Percentiles rank a stretch among this genome's conserved stretches.
These are phyloP conservation scores for Graphilbum sp. DNA, from an alignment of 2,329 filamentous ascomycete genomes.

Conservation along the genomic window DNA sequence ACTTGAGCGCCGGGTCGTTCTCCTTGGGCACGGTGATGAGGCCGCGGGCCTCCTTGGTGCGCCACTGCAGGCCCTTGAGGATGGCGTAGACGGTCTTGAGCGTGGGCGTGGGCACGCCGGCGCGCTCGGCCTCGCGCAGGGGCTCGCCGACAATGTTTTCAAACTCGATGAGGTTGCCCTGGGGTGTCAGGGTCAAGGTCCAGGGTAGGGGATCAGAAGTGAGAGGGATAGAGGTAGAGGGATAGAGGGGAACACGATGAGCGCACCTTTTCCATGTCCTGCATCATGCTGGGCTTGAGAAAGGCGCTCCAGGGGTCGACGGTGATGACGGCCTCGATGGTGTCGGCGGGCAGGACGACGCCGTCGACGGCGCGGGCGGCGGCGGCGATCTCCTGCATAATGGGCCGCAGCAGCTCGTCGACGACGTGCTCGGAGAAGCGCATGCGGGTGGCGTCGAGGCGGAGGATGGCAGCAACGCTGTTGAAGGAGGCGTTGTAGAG, in stretches of 20 bases:
- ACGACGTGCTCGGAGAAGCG: conserved; percentile 3
- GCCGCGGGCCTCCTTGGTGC: conserved; percentile 26
- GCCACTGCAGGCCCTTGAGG: conserved; percentile 30
- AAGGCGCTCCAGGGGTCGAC: conserved; percentile 31
- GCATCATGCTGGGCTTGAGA: conserved; percentile 35
- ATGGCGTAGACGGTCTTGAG: conserved; percentile 30
- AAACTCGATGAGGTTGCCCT: conserved; percentile 35
- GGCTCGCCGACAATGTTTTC: conserved; percentile 41
- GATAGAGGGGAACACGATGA: too few species aligned
- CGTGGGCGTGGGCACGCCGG: conserved; percentile 32
- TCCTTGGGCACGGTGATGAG: conserved; percentile 10
- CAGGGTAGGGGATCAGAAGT: too few species aligned
- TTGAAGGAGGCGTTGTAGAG: conserved; percentile 7
- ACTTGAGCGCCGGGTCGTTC: not conserved
- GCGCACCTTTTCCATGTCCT: conserved; percentile 27
- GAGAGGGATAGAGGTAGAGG: too few species aligned
- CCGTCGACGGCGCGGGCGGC: conserved; percentile 24
- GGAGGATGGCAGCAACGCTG: conserved; percentile 2
- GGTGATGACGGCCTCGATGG: conserved; percentile 28
- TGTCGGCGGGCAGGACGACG: conserved; percentile 22
- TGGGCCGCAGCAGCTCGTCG: conserved; percentile 25
- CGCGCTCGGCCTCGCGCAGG: conserved; percentile 28
- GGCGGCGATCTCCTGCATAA: conserved; percentile 33
- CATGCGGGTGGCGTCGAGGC: conserved; percentile 6
- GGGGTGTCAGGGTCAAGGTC: not conserved